Evolutionary conservation across 176 grass and related monocot species (phyloP).

Genomic region (Ensete ventricosum): DNA sequence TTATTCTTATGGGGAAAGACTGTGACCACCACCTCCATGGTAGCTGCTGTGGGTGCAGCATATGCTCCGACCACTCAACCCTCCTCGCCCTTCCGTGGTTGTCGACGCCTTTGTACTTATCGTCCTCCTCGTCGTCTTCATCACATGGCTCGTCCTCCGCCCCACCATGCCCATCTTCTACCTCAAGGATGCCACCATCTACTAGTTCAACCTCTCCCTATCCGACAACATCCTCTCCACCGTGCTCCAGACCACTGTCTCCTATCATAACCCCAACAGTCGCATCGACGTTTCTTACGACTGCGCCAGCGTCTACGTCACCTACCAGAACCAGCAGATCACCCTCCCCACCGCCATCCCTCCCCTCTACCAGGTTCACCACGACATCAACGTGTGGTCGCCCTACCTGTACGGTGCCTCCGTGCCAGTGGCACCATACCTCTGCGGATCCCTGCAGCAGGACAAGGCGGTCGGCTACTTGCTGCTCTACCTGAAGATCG

Average conservation of each 20-base stretch:
- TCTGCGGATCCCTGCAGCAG: conserved; percentile 48
- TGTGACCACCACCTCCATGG: conserved; percentile 22
- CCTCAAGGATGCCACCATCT: conserved; percentile 61
- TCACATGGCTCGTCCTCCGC: conserved; percentile 56
- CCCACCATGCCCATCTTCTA: conserved; percentile 72
- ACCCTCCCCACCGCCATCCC: conserved; percentile 43
- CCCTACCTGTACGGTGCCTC: conserved; percentile 43
- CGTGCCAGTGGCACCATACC: conserved; percentile 47
- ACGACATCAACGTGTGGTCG: conserved; percentile 68
- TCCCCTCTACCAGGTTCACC: conserved; percentile 69
- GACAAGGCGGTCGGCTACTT: conserved; percentile 56
- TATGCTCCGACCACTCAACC: neutral
- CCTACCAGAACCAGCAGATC: conserved; percentile 55
- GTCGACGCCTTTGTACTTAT: conserved; percentile 39
- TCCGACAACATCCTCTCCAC: conserved; percentile 27
- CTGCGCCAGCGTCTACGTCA: conserved; percentile 42
- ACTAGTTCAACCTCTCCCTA: conserved; percentile 41
- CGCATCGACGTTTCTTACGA: conserved; percentile 74
- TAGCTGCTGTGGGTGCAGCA: conserved; percentile 22
- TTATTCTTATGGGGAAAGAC: too few species aligned
- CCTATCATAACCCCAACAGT: conserved; percentile 68
- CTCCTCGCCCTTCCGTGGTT: conserved; percentile 24
- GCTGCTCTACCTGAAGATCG: conserved; percentile 53
- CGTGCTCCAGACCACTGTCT: conserved; percentile 56
- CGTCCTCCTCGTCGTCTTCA: conserved; percentile 59